A percentile compares a stretch with the other conserved stretches of the same genome.
Conservation (phyloP, 352 stramenopile species). For the Albugo candida region DNA sequence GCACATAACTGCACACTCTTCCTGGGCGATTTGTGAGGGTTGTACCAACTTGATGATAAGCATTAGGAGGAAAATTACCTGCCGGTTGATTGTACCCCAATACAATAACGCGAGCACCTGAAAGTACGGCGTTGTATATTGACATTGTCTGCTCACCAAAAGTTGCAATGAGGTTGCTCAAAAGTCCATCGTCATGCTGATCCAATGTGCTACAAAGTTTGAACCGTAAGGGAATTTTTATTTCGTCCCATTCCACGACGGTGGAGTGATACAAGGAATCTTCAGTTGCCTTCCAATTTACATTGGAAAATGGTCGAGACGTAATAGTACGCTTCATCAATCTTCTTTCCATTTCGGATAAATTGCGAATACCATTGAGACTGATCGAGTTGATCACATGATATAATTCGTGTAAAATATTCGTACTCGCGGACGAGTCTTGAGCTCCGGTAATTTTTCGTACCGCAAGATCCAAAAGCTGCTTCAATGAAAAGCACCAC, state of each 20-base stretch:
- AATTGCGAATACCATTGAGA: constrained; percentile 28
- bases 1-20: constrained; percentile 72
- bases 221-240: constrained; percentile 46
- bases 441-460: constrained; percentile 33
- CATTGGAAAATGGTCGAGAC: not conserved
- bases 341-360: constrained; percentile 50
- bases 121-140: constrained; percentile 77
- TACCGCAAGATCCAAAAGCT: constrained; percentile 53
- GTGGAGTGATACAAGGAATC: constrained; percentile 39
- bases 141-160: constrained; percentile 74
- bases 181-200: constrained; percentile 58
- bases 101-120: constrained; percentile 51
- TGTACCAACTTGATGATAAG: not conserved
- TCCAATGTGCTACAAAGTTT: constrained; percentile 71
- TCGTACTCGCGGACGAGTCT: constrained; percentile 18
- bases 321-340: constrained; percentile 54
- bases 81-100: constrained; percentile 69
- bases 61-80: constrained; percentile 6
- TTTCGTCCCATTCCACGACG: constrained; percentile 30
- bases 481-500: constrained; percentile 14
- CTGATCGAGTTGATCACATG: constrained; percentile 55
- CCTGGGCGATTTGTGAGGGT: constrained; percentile 7
- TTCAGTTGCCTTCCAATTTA: constrained; percentile 22
- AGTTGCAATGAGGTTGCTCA: constrained; percentile 43
- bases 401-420: constrained; percentile 38